Evolutionary conservation across 1,284 basidiomycete species (phyloP).

Genomic region (Serendipita sp.): DNA sequence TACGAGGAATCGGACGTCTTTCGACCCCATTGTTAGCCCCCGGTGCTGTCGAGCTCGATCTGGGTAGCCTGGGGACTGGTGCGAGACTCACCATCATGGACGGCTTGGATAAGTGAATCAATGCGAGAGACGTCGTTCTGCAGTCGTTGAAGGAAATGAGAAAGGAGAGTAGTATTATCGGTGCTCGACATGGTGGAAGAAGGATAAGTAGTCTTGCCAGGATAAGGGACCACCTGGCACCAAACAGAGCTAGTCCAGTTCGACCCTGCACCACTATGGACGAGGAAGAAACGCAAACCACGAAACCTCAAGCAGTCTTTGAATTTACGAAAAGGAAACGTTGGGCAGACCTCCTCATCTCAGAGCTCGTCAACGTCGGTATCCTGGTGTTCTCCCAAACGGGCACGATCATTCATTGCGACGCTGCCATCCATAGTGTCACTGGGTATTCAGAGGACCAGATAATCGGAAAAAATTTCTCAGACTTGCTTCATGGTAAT

Average conservation of each 20-base stretch:
- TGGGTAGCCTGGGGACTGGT: not conserved
- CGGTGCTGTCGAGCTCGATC: not conserved
- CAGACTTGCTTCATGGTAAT: not conserved
- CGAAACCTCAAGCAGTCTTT: conserved; percentile 29
- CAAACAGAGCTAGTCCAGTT: not conserved
- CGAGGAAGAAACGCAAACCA: not conserved
- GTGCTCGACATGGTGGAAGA: not conserved
- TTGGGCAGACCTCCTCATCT: conserved; percentile 70
- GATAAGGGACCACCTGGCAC: not conserved
- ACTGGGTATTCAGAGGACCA: conserved; percentile 5
- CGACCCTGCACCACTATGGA: conserved; percentile 1
- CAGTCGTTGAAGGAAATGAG: not conserved
- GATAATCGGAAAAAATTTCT: not conserved
- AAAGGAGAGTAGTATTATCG: not conserved
- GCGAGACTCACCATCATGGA: not conserved
- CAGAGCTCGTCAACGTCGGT: conserved; percentile 61
- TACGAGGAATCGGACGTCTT: not conserved
- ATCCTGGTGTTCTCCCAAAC: conserved; percentile 49
- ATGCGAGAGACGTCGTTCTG: not conserved
- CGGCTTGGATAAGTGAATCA: conserved; percentile 6
- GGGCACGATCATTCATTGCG: conserved; percentile 55
- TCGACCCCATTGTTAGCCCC: not conserved
- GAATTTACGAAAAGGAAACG: conserved; percentile 77
- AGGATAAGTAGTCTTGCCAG: not conserved
- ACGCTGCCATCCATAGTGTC: conserved; percentile 35